Percentiles rank a stretch among this genome's conserved stretches.
Evolutionary conservation across 1,284 basidiomycete species (phyloP).

Genomic region (Leccinum variabile): DNA sequence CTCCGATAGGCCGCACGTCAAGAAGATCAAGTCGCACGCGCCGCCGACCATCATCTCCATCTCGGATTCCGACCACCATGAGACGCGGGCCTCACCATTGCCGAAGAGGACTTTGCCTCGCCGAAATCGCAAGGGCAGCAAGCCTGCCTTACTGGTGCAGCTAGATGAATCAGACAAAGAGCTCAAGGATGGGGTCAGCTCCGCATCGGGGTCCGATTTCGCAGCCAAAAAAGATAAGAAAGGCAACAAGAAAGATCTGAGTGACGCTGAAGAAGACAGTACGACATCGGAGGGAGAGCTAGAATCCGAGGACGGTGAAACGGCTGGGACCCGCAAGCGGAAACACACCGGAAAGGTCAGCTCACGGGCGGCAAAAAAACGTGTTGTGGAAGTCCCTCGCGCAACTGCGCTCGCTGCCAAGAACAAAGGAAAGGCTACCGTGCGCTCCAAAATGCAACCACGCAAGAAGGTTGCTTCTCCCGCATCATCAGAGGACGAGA

Average conservation of each 20-base stretch:
- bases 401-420: neutral
- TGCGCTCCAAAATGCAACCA: neutral
- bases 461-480: neutral
- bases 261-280: neutral
- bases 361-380: neutral
- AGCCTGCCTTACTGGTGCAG: too few relatives aligned
- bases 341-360: neutral
- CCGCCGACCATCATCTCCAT: too few relatives aligned
- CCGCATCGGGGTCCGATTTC: neutral
- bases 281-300: neutral
- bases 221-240: neutral
- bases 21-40: too few relatives aligned
- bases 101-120: neutral
- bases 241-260: accelerated
- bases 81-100: neutral
- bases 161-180: neutral
- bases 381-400: neutral
- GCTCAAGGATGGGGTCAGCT: neutral
- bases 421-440: neutral
- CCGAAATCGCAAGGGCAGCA: too few relatives aligned
- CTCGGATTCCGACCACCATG: neutral
- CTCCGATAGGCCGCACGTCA: too few relatives aligned
- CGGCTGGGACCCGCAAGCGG: neutral
- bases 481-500: neutral
- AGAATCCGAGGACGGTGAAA: neutral